These are phyloP conservation scores for Colletotrichum cereale DNA, from an alignment of 2,329 filamentous ascomycete species.

Conservation along the genomic window DNA sequence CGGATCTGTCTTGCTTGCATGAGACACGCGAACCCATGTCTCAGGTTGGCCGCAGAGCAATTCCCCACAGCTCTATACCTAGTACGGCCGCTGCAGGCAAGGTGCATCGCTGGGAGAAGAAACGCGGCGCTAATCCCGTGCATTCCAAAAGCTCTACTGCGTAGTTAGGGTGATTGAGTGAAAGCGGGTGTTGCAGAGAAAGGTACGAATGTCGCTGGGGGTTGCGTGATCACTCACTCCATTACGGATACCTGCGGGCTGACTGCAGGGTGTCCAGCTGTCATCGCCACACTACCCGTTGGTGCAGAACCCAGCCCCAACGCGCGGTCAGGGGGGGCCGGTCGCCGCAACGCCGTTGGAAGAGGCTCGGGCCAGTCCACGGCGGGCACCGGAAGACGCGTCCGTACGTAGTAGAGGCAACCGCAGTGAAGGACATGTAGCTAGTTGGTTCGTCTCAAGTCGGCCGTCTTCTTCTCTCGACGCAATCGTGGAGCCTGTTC, in stretches of 20 bases:
- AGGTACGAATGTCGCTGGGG: not conserved
- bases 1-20: not conserved
- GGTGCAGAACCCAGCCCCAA: not conserved
- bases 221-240: not conserved
- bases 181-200: not conserved
- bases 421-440: not conserved
- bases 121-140: not conserved
- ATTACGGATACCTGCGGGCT: not conserved
- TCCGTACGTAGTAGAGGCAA: no score
- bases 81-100: not conserved
- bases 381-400: not conserved
- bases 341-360: not conserved
- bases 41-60: not conserved
- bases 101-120: constrained; percentile 3
- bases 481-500: constrained; percentile 10
- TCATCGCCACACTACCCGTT: constrained; percentile 20
- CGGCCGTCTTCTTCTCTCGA: constrained; percentile 27
- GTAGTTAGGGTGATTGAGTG: not conserved
- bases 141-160: not conserved
- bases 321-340: not conserved
- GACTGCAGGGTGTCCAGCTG: constrained; percentile 10
- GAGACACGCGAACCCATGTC: not conserved
- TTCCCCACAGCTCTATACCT: not conserved
- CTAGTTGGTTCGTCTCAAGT: constrained; percentile 4
- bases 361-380: constrained; percentile 11